Base-by-base conservation (phyloP, 139 green algal species). In the Coelastrella sp. region DNA sequence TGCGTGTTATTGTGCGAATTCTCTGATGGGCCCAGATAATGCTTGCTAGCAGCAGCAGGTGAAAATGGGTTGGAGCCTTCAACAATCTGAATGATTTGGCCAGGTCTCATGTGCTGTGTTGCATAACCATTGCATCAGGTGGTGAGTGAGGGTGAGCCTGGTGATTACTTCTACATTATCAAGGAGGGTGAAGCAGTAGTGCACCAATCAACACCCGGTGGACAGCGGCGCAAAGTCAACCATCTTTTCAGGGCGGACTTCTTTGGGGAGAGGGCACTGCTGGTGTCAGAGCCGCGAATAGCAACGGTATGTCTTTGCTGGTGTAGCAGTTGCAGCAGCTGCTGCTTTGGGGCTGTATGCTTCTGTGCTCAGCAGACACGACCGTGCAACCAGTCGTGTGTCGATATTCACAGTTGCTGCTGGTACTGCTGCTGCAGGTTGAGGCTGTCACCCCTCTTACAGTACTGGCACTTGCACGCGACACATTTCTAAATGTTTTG, bases 121-220 rank as follows among this genome's bases (percentile, higher is more conserved):
- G 65, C 14, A 49, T 49, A 49, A 5, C 35, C 35, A 5, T 49
- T 49, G 35, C 35, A n/a, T 6, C 93, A 94, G 90, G 91, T 96
- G 0, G 95, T 96, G 20, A 84, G 78, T 35, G 95, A 99, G 93
- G 96, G 96, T 14, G 96, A 98, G 20, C 75, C 92, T 7, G 97
- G 96, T 6, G 96, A 98, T 87, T 87, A 96, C 6, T 99, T 99
- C 91, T 99, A 98, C 93, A 98, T 99, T 84, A 97, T 99, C 87
- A 97, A 97, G 92, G 96, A 98, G 68, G 98, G 98, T 8, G 97
- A 99, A 91, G 98, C 97, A 10, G 94, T 97, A 84, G 97, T 99
- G 88, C 95, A 96, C 78, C 92, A 97, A 89, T 95, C 91, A 87
- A 94, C 88, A 22, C 90, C 80, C 8, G 75, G 91, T n/a, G 95